Evolutionary conservation across 1,284 basidiomycete species (phyloP), one percentile per base, ranked within the genome.

Genomic region (Pisolithus thermaeus): DNA sequence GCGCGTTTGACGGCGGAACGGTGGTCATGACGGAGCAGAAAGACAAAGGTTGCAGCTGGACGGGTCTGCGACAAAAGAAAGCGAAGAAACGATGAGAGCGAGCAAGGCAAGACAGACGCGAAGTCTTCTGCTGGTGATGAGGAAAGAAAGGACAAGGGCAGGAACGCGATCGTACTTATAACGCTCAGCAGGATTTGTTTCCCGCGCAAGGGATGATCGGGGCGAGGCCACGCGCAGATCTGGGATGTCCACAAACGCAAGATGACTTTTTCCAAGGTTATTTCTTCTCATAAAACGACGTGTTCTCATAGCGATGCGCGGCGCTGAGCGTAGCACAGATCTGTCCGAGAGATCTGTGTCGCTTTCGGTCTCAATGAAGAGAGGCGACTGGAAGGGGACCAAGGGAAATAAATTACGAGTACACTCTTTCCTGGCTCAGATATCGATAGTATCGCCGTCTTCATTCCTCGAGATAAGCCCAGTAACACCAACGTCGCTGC

Each of bases 11-110:
- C 1, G 35, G 52, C 28, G 55, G 56, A 52, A 52, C 35, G 40
- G 59, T 56, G 43, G 61, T 55, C 59, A 65, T 70, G 60, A 62
- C 53, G 57, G 61, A 52, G 58, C 57, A 53, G 57, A 61, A 45
- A 37, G 25, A 47, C 42, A 43, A 43, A 30, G 42, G 18, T 20
- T 20, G 18, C 18, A 20, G 18, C 18, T 20, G 18, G 25, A 3
- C 22, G 22, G 22, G 40, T 41, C 41, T 43, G 27, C 12, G 9
- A 47, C 43, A 48, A 44, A n/a, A 52, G 49, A 46, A 46, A 52
- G 51, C 52, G 51, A 48, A 51, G 51, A 44, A 43, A n/a, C n/a
- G 14, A 23, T n/a, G 18, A 49, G 38, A 20, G 36, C 30, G 51
- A 35, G 35, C 40, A 39, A 47, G 25, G 25, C 25, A 27, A 27